Percentiles rank a stretch among this genome's conserved stretches.
Evolutionary conservation across 805 yeast genomes (phyloP).

Genomic region (Monosporozyma yasuniensis): DNA sequence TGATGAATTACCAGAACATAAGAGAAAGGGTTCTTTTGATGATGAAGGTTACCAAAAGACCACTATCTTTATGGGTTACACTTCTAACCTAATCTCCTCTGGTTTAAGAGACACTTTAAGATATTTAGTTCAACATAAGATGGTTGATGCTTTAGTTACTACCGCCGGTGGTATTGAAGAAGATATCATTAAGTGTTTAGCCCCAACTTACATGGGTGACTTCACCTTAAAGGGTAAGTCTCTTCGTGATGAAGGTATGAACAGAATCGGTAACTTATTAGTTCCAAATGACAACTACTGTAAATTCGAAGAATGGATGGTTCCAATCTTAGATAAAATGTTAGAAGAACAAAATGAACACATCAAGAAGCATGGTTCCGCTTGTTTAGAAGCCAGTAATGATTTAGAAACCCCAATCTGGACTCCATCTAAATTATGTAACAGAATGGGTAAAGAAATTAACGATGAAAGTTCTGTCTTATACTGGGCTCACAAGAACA

Average conservation of each 20-base stretch:
- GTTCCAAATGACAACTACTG: constrained; percentile 98
- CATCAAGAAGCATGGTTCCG: constrained; percentile 44
- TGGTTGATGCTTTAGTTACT: constrained; percentile 93
- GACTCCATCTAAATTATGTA: constrained; percentile 92
- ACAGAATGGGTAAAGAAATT: constrained; percentile 90
- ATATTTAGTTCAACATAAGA: constrained; percentile 84
- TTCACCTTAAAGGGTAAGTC: constrained; percentile 71
- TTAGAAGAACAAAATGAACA: constrained; percentile 79
- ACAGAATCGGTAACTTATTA: constrained; percentile 91
- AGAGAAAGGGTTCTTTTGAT: constrained; percentile 66
- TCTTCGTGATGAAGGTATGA: constrained; percentile 90
- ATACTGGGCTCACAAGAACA: constrained; percentile 96
- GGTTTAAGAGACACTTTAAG: constrained; percentile 89
- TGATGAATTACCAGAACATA: constrained; percentile 60
- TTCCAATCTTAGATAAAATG: constrained; percentile 82
- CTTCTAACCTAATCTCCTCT: constrained; percentile 90
- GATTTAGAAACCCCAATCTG: constrained; percentile 49
- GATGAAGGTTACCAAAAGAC: constrained; percentile 71
- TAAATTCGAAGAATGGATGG: constrained; percentile 97
- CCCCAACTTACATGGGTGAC: constrained; percentile 93
- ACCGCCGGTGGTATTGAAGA: constrained; percentile 98
- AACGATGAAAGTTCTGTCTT: constrained; percentile 87
- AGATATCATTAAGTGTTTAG: constrained; percentile 90
- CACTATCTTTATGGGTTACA: constrained; percentile 91
- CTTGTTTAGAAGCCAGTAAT: constrained; percentile 44